Evolutionary conservation across 2,329 filamentous ascomycete genomes (phyloP).

Genomic region (Penicillium sp.): DNA sequence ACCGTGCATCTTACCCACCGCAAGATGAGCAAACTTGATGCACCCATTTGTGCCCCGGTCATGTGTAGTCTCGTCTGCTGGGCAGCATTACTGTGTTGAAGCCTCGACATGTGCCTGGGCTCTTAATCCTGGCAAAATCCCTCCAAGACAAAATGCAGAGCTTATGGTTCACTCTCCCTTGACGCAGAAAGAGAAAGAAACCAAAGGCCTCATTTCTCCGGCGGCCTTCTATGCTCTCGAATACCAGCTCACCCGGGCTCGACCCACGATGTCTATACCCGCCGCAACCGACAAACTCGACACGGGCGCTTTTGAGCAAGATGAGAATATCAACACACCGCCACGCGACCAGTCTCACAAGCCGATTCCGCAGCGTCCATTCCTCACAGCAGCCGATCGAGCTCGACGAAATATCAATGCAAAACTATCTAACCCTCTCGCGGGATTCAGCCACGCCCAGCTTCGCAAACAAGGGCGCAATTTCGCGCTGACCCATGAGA

Average conservation of each 20-base stretch:
- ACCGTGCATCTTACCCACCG: neutral
- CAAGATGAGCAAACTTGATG: conserved; percentile 1
- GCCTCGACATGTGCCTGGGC: neutral
- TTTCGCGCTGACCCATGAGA: conserved; percentile 52
- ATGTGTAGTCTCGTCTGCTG: neutral
- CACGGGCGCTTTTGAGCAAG: conserved; percentile 7
- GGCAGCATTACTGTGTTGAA: neutral
- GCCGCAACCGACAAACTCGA: neutral
- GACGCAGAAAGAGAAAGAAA: neutral
- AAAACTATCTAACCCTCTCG: conserved; percentile 50
- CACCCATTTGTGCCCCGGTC: neutral
- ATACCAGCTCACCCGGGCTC: neutral
- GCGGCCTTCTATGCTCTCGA: neutral
- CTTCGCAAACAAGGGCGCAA: conserved; percentile 52
- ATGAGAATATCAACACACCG: conserved; percentile 2
- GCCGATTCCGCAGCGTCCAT: conserved; percentile 20
- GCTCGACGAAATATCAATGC: conserved; percentile 41
- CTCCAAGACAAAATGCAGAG: neutral
- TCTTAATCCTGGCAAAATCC: neutral
- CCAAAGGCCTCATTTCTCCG: no score
- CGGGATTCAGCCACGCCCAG: conserved; percentile 45
- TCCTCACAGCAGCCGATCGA: conserved; percentile 34
- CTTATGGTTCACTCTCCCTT: no score
- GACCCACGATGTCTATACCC: conserved; percentile 3
- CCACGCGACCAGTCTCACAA: conserved; percentile 16